phyloP scores from a whole-genome alignment of 2,329 filamentous ascomycete genomes.

The Emericellopsis cladophorae region DNA sequence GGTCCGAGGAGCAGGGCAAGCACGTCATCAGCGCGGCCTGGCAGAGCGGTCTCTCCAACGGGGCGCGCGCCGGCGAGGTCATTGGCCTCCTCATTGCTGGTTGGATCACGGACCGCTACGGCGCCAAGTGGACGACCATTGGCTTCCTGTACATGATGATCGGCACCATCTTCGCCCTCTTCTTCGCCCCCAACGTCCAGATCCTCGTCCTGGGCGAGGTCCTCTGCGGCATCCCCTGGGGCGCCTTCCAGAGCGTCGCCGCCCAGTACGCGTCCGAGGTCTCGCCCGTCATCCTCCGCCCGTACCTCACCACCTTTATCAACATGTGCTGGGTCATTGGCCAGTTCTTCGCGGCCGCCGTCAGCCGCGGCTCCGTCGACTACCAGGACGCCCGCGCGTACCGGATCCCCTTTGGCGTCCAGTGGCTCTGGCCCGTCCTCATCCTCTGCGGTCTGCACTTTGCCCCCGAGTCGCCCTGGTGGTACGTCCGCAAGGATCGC shows the following conservation, averaged over 20 bases:
- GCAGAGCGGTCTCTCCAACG: conserved; percentile 27
- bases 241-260: conserved; percentile 5
- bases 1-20: conserved; percentile 12
- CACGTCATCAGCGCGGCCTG: conserved; percentile 25
- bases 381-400: conserved; percentile 32
- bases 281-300: conserved; percentile 5
- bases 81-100: conserved; percentile 26
- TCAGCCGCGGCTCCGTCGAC: conserved; percentile 27
- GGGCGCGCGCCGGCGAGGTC: conserved; percentile 23
- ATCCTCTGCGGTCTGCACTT: conserved; percentile 29
- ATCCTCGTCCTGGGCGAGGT: conserved; percentile 16
- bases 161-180: conserved; percentile 20
- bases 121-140: conserved; percentile 22
- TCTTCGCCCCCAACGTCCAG: conserved; percentile 14
- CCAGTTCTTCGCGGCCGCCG: conserved; percentile 35
- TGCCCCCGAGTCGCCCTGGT: conserved; percentile 40
- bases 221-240: conserved; percentile 12
- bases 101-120: conserved; percentile 20
- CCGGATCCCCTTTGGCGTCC: conserved; percentile 35
- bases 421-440: conserved; percentile 38
- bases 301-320: conserved; percentile 15
- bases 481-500: conserved; percentile 30
- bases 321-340: conserved; percentile 47
- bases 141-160: conserved; percentile 15
- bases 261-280: conserved; percentile 5